Percentiles rank a stretch among this genome's conserved stretches.
phyloP scores from a whole-genome alignment of 306 rosid genomes.

The Benincasa hispida region DNA sequence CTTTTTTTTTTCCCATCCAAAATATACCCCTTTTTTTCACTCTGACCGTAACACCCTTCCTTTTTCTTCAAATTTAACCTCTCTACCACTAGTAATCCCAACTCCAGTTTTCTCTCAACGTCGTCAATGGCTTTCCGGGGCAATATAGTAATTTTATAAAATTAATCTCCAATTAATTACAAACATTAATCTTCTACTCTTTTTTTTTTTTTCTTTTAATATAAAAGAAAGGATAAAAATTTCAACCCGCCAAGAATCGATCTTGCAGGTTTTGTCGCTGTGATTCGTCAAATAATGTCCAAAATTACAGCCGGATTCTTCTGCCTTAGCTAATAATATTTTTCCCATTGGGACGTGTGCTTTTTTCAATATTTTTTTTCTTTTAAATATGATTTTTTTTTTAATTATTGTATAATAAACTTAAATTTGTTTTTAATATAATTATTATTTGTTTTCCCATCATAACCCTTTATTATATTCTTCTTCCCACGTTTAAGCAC shows the following conservation, averaged over 20 bases:
- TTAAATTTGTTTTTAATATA: slow-evolving; percentile 15
- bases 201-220: no score
- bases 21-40: background rate
- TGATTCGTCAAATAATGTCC: slow-evolving; percentile 44
- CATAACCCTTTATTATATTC: slow-evolving; percentile 40
- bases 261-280: slow-evolving; percentile 50
- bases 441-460: slow-evolving; percentile 31
- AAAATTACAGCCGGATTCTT: slow-evolving; percentile 71
- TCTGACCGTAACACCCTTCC: background rate
- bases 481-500: slow-evolving; percentile 73
- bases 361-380: background rate
- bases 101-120: background rate
- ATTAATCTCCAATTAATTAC: background rate
- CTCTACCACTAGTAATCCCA: background rate
- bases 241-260: slow-evolving; percentile 33
- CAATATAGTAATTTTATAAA: background rate
- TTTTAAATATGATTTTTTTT: no score
- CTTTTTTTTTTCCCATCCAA: background rate
- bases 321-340: slow-evolving; percentile 43
- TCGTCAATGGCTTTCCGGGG: background rate
- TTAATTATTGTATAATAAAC: background rate
- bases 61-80: background rate
- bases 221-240: background rate
- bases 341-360: slow-evolving; percentile 42
- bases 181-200: slow-evolving; percentile 14